Evolutionary conservation across 306 rosid species (phyloP), one percentile per base, ranked within the genome.

Genomic region (Quercus suber): DNA sequence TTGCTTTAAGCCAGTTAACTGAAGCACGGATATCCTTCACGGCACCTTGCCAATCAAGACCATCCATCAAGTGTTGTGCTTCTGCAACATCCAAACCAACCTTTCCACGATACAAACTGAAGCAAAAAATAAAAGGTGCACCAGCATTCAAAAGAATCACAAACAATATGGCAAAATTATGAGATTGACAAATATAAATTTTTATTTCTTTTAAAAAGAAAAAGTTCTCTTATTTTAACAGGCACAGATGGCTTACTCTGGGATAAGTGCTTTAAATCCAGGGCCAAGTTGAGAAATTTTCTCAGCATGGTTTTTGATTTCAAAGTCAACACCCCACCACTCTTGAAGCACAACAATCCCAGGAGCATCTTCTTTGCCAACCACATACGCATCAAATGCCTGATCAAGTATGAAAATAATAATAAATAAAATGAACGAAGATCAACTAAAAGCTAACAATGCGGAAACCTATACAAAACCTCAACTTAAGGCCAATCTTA

Each of bases 11-110:
- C 99, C 99, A 95, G 71, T 92, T 84, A 71, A 90, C 89, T 41
- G 99, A 93, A 80, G 99, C 98, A 31, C 25, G 76, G 49, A 92
- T 89, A 76, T 95, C 98, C 90, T 92, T 91, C 0, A 92, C 93
- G 63, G 99, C 99, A 74, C 94, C 99, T 84, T 88, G 97, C 99
- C 99, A 95, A 82, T 95, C 98, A 73, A 95, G 95, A 59, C 87
- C 96, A 0, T 91, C 96, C 86, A 95, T 78, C 88, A 93, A 82
- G 82, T 95, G 99, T 35, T 92, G 99, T 4, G 98, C 99, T 84
- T 95, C 99, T 27, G 97, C 97, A 64, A 75, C 94, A 84, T 95
- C 97, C 73, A 95, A 83, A 73, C 98, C 97, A 19, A 95, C 97
- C 89, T 91, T 93, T 63, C 96, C 98, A 56, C 91, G 85, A 71